phyloP scores from a whole-genome alignment of 176 grass and related monocot genomes.

The Paspalum vaginatum region DNA sequence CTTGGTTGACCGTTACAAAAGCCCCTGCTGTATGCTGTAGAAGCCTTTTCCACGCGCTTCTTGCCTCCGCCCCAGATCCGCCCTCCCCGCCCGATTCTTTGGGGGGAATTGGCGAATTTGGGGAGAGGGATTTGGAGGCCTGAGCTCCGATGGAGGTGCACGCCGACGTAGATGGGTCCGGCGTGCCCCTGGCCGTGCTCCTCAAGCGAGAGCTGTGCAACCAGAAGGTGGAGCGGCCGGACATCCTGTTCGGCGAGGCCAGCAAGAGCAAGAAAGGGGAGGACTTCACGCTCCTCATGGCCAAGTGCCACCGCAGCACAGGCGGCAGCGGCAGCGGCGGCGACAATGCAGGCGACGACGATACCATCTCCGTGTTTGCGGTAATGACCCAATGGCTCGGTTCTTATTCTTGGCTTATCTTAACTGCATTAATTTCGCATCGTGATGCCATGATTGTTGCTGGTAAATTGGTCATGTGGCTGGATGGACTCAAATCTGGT shows the following conservation, averaged over 20 bases:
- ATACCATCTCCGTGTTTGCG: conserved; percentile 81
- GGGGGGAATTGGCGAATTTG: conserved; percentile 19
- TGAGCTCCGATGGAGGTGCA: conserved; percentile 48
- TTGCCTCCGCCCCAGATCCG: conserved; percentile 38
- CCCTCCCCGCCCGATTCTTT: neutral
- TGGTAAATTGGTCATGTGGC: neutral
- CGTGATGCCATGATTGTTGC: neutral
- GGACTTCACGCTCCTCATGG: conserved; percentile 77
- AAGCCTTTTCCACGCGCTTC: conserved; percentile 30
- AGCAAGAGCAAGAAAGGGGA: conserved; percentile 93
- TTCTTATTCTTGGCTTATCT: conserved; percentile 16
- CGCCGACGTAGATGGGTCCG: conserved; percentile 55
- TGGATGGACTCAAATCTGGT: conserved; percentile 5
- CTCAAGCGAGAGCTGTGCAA: conserved; percentile 86
- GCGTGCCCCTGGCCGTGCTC: conserved; percentile 87
- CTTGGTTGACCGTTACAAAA: conserved; percentile 14
- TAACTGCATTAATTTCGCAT: conserved; percentile 2
- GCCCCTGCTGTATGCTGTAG: neutral
- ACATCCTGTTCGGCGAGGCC: conserved; percentile 80
- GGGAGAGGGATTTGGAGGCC: conserved; percentile 19
- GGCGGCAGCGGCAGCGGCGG: neutral
- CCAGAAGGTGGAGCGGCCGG: conserved; percentile 89
- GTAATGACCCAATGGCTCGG: conserved; percentile 51
- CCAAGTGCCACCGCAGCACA: conserved; percentile 53
- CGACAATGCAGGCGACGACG: conserved; percentile 36